phyloP scores from a whole-genome alignment of 2,329 filamentous ascomycete species.

The Calonectria pauciramosa region DNA sequence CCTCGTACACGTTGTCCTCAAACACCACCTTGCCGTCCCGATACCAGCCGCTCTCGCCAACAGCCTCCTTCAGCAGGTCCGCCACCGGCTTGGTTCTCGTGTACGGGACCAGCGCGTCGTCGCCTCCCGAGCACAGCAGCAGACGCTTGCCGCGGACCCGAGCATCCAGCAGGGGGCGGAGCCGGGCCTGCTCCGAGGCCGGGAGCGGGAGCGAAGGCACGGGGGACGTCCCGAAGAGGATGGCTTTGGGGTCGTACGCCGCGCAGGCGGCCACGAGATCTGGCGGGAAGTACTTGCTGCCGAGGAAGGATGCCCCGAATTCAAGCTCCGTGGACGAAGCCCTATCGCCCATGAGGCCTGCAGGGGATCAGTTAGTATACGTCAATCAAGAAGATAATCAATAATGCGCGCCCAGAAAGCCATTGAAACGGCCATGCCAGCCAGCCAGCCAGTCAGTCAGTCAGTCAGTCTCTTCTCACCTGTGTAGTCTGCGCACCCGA shows the following conservation, averaged over 20 bases:
- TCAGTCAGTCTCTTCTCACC: too few relatives aligned
- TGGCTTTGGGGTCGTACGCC: conserved; percentile 80
- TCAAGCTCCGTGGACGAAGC: conserved; percentile 74
- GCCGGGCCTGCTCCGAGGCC: conserved; percentile 56
- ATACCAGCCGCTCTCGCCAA: conserved; percentile 60
- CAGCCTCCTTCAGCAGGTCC: conserved; percentile 70
- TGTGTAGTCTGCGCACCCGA: conserved; percentile 92
- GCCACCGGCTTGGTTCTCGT: conserved; percentile 70
- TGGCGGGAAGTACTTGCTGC: conserved; percentile 82
- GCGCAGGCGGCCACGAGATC: conserved; percentile 74
- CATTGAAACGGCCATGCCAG: too few relatives aligned
- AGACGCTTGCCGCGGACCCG: conserved; percentile 73
- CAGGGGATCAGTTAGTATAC: neutral
- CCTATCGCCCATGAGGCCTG: conserved; percentile 80
- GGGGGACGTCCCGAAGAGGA: conserved; percentile 72
- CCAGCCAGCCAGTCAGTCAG: too few relatives aligned
- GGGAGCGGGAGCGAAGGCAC: conserved; percentile 51
- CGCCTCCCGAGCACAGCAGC: conserved; percentile 74
- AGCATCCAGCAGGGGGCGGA: conserved; percentile 61
- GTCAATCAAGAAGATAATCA: neutral
- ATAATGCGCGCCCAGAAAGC: neutral
- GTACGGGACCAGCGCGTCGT: conserved; percentile 82
- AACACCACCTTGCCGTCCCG: conserved; percentile 69
- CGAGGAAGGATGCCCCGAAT: conserved; percentile 75
- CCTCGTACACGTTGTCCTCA: conserved; percentile 77